A percentile compares a stretch with the other conserved stretches of the same genome.
phyloP scores from a whole-genome alignment of 164 flowering plant species.

The Hamamelis virginiana region DNA sequence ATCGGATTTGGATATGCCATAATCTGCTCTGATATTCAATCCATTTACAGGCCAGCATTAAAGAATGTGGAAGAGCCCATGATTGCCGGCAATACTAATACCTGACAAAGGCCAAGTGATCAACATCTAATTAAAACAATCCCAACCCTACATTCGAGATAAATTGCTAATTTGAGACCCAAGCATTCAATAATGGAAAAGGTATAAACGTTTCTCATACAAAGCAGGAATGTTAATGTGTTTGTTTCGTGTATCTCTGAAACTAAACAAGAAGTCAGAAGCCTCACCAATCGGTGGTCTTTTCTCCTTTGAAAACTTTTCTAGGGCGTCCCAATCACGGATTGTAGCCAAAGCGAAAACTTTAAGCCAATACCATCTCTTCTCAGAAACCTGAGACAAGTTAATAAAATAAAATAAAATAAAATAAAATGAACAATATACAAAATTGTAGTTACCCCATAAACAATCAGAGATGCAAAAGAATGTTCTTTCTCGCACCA shows the following conservation, averaged over 20 bases:
- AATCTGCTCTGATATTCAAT: too few relatives aligned
- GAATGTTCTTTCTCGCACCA: background rate
- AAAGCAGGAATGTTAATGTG: background rate
- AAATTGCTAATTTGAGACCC: too few relatives aligned
- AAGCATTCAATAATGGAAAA: background rate
- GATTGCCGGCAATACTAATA: too few relatives aligned
- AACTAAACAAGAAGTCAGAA: background rate
- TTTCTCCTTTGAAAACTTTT: conserved; percentile 94
- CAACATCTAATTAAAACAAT: too few relatives aligned
- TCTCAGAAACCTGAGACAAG: conserved; percentile 76
- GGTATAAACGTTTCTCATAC: background rate
- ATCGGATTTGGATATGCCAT: too few relatives aligned
- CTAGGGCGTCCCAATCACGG: conserved; percentile 95
- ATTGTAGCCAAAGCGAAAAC: conserved; percentile 90
- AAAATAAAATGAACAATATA: background rate
- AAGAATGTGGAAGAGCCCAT: too few relatives aligned
- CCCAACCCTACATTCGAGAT: too few relatives aligned
- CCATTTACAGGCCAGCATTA: too few relatives aligned
- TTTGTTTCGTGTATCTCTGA: background rate
- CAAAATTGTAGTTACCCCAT: background rate
- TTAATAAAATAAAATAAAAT: background rate
- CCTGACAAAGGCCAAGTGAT: too few relatives aligned
- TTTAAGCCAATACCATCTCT: conserved; percentile 99
- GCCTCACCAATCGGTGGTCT: conserved; percentile 85
- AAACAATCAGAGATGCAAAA: background rate